Evolutionary conservation across 768 basidiomycete species (phyloP), one percentile per base, ranked within the genome.

Genomic region (Amanita phalloides): DNA sequence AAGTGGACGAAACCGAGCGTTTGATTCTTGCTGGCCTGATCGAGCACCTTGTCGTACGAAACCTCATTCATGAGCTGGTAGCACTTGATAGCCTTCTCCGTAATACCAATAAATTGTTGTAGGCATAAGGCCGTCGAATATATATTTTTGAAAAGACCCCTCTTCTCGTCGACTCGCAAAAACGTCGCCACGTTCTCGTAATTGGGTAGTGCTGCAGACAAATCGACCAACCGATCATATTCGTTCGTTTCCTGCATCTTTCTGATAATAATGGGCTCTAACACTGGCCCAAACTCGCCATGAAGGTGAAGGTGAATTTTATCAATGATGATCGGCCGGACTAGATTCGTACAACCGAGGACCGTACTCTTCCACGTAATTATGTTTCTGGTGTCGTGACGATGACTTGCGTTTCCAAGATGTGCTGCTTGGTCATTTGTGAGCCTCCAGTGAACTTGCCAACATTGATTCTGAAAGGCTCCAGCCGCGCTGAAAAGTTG

Each of bases 301-400:
- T 98, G 96, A 13, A 99, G n/a, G n/a, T n/a, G 73, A 13, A 99
- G 69, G 62, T 98, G 96, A 59, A 99, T 99, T 62, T 99, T 96
- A 63, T 99, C 95, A 56, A 99, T 90, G 63, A 98, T 98, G 68
- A 98, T 81, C 54, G 98, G 82, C 5, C 92, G 82, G 13, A 97
- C 95, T 47, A 98, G 83, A 63, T 96, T 97, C 44, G 93, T 97
- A 66, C 97, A 98, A 56, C 86, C 88, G 17, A 90, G 93, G 60
- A 97, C 96, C 0, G 94, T 95, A 57, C 84, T 89, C 72, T 99
- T 99, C 59, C 96, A 86, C 4, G 95, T 98, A 64, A 99, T 95
- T 91, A 99, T 66, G 98, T 98, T 70, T 99, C 96, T 0, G 95
- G 96, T 0, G 96, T 98, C 0, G 94, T 96, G 56, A 98, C 93